phyloP scores from a whole-genome alignment of 345 rosid genomes.

The Pugionium dolabratum region DNA sequence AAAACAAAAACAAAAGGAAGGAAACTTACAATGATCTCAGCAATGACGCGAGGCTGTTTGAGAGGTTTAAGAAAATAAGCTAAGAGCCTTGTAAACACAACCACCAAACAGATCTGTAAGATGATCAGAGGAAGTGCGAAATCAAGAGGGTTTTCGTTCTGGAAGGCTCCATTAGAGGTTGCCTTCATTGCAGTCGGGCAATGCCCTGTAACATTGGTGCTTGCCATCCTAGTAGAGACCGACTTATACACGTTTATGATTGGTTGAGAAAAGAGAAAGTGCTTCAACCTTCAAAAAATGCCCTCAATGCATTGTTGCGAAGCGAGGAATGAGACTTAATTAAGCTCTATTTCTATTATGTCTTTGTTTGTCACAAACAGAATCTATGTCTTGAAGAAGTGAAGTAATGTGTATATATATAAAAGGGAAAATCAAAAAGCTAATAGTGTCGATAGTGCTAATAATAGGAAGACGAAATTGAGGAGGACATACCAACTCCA shows the following conservation, averaged over 20 bases:
- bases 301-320: constrained; percentile 23
- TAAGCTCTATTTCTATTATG: not conserved
- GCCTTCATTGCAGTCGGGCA: constrained; percentile 66
- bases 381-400: constrained; percentile 18
- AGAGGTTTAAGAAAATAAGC: constrained; percentile 63
- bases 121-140: constrained; percentile 73
- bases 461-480: constrained; percentile 31
- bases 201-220: constrained; percentile 29
- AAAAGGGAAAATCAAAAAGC: constrained; percentile 28
- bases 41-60: constrained; percentile 74
- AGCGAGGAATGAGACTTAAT: constrained; percentile 21
- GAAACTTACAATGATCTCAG: constrained; percentile 71
- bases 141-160: constrained; percentile 70
- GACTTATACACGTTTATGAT: constrained; percentile 1
- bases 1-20: not conserved
- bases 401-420: not conserved
- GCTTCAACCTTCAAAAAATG: constrained; percentile 27
- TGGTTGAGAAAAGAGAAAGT: constrained; percentile 12
- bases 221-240: constrained; percentile 26
- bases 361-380: constrained; percentile 14
- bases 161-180: constrained; percentile 75
- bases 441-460: constrained; percentile 29
- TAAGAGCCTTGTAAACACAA: constrained; percentile 56
- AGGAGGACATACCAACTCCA: constrained; percentile 34
- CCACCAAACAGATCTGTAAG: constrained; percentile 68